Percentiles rank a stretch among this genome's conserved stretches.
These are phyloP conservation scores for Glomus cerebriforme DNA, from an alignment of 192 early-diverging fungal genomes.

Conservation along the genomic window DNA sequence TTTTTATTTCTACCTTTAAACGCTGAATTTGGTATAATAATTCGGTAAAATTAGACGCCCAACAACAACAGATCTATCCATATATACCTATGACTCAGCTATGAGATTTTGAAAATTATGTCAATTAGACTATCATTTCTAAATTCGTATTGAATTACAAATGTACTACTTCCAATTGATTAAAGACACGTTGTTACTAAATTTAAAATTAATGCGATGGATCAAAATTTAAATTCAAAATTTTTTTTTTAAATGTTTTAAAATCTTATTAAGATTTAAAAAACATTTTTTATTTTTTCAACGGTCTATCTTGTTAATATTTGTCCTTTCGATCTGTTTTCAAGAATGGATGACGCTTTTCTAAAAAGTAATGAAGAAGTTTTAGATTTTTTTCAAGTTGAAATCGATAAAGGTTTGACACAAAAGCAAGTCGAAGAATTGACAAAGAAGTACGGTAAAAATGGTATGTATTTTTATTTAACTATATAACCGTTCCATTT, in stretches of 20 bases:
- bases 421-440: conserved; percentile 61
- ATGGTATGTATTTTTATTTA: conserved; percentile 58
- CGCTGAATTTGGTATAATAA: no score
- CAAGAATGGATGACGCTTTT: conserved; percentile 67
- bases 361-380: conserved; percentile 65
- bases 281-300: not conserved
- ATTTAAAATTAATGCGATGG: no score
- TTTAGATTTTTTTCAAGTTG: conserved; percentile 68
- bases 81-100: no score
- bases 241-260: not conserved
- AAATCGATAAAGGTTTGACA: conserved; percentile 65
- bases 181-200: not conserved
- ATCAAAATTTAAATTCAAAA: not conserved
- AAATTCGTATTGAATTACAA: not conserved
- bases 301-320: not conserved
- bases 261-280: no score
- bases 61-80: no score
- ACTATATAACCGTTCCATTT: no score
- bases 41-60: no score
- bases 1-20: no score
- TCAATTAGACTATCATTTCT: not conserved
- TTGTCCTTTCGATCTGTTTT: not conserved
- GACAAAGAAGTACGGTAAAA: conserved; percentile 71
- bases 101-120: no score
- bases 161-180: not conserved